Base-by-base conservation (phyloP, 2,329 filamentous ascomycete genomes). In the Clathrospora elynae region DNA sequence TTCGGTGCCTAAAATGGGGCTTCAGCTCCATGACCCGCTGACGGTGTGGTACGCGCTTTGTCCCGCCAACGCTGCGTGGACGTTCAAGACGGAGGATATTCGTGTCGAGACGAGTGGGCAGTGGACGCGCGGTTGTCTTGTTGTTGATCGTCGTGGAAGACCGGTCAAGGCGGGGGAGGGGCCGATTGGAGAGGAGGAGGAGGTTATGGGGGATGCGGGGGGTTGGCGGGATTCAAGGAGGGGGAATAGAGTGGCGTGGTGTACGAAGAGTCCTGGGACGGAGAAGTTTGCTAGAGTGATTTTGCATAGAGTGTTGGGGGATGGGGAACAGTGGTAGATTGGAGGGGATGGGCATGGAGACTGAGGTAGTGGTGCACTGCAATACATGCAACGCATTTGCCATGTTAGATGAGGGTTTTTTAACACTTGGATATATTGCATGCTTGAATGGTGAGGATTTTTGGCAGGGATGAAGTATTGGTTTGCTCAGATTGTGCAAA, bases 101-200 rank as follows among this genome's bases (percentile, higher is more conserved):
- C 81, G 93, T 13, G 77, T 99, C 26, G 93, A 99, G 73, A 95
- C 90, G 0, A 75, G 81, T 2, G 93, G 92, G 2, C 93, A 97
- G 74, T 99, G 93, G 93, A 95, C 91, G 31, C 79, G 89, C 42
- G 92, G 93, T 1, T 91, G 93, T 85, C 91, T 90, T 63, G 79
- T 97, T 20, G 76, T 90, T 26, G 93, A 99, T 75, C 78, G 83
- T 23, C 80, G 93, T 30, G 71, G 73, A 24, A 73, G 83, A 39
- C 75, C 73, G 50, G 82, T 82, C 62, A 76, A 75, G 5, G 51
- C 62, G 41, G 62, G 65, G 18, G 44, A 55, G 30, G 62, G 58
- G n/a, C n/a, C 10, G 65, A 45, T 51, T 39, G 61, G 46, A 55
- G 62, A 6, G n/a, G n/a, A n/a, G n/a, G 68, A 59, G 14, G 70